Base-by-base conservation (phyloP, 1,284 basidiomycete species). In the Cutaneotrichosporon arboriforme region DNA sequence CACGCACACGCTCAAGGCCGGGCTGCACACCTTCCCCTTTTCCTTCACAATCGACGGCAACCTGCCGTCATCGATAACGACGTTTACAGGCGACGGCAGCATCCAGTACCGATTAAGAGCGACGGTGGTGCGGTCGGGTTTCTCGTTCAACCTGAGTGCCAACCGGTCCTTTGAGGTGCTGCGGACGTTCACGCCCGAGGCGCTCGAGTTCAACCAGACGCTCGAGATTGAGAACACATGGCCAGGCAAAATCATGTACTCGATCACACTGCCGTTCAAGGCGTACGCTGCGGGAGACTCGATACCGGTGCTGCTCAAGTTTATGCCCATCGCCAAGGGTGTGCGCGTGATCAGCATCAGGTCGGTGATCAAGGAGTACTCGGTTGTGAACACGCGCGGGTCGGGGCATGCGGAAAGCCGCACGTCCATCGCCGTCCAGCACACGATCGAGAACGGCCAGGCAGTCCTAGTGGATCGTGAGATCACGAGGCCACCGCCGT, bases 171-270 rank as follows among this genome's bases (percentile, higher is more conserved):
- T 96, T 52, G 77, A 79, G 55, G 77, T 96, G 58, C 65, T 87
- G 45, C 83, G 90, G 52, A 83, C 85, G 3, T 87, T 90, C 64
- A 79, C 83, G 5, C 73, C 82, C 3, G 90, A 93, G 60, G 86
- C 91, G 1, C 81, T 94, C 63, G 92, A 96, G 74, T 96, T 90
- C 77, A 91, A 90, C 67, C 91, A 96, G 72, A 91, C 90, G 1
- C 81, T 94, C 55, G 92, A 97, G 73, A 79, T 81, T 49, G 90
- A 94, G 74, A 94, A 93, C 73, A 92, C 90, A 13, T 97, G 92
- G 92, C 91, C 92, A 0, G 87, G 87, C 37, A 97, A 94, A 76
- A 77, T 93, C 71, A 91, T 91, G 87, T 92, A 92, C 74, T 84
- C 85, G 8, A 83, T 93, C 65, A 75, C 75, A 0, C 57, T 77